Base-by-base conservation (phyloP, 495 filamentous ascomycete species). In the Neurospora sp. region DNA sequence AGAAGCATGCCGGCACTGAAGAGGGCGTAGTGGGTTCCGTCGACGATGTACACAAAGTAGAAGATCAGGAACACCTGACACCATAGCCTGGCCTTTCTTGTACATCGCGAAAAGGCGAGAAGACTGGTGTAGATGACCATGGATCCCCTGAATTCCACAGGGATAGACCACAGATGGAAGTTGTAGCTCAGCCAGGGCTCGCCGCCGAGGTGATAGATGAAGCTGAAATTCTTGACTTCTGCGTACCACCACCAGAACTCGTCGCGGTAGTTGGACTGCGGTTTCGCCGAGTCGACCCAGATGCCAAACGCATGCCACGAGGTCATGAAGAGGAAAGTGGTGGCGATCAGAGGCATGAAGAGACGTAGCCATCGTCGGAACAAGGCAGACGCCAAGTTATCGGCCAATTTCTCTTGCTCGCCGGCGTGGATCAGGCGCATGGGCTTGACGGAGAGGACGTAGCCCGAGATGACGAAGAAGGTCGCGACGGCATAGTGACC, bases 221-320 rank as follows among this genome's bases (percentile, higher is more conserved):
- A 90, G 79, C 80, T 88, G 79, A 88, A 89, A 76, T 87, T 87
- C 78, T 89, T 89, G 78, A 89, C 79, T 74, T 89, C 87, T 42
- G 71, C 70, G 73, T 89, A 89, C 85, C 87, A 89, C n/a, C 81
- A 81, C 83, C 81, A 85, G 5, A 88, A 40, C 76, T 88, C 86
- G 16, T 79, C 80, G 18, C 74, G 35, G 73, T 84, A 86, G 38
- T 74, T 85, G 0, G 40, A 18, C 74, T 83, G 70, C 20, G 75
- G 73, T 35, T 80, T 74, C 1, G 79, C 75, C 39, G 71, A 71
- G 35, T 78, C 78, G 38, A 83, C 77, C 76, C 76, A 81, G 61
- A 87, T 76, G 11, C 81, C 79, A 71, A 88, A 85, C 1, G 81
- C 20, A 72, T 90, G 85, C 78, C 83, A 82, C 14, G 82, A 80